Evolutionary conservation across 2,329 filamentous ascomycete genomes (phyloP).

Genomic region (Cladosporium cucumerinum): DNA sequence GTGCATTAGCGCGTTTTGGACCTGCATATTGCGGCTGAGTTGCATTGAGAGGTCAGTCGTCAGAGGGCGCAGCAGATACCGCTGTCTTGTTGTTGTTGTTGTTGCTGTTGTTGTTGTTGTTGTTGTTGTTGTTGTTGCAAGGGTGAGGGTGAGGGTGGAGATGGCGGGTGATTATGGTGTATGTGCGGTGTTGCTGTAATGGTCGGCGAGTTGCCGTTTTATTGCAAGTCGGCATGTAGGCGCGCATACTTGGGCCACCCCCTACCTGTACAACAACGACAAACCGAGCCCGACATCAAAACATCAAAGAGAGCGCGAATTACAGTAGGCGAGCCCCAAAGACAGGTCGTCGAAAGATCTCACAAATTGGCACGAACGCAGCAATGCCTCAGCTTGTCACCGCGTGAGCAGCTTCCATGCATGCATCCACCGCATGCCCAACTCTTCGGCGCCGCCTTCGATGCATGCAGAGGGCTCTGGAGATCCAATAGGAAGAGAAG

Average conservation of each 20-base stretch:
- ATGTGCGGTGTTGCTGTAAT: not conserved
- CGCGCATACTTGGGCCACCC: not conserved
- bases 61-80: not conserved
- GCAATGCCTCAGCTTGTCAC: not conserved
- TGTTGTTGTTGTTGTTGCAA: too few relatives aligned
- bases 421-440: not conserved
- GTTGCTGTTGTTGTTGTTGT: too few relatives aligned
- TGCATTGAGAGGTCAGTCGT: not conserved
- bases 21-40: conserved; percentile 2
- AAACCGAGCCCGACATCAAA: not conserved
- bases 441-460: not conserved
- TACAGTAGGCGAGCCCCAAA: not conserved
- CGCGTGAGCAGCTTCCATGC: not conserved
- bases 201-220: not conserved
- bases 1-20: conserved; percentile 6
- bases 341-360: not conserved
- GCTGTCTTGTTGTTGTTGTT: not conserved
- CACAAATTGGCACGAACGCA: not conserved
- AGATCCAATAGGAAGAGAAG: not conserved
- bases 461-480: not conserved
- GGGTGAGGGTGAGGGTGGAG: not conserved
- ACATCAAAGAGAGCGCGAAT: not conserved
- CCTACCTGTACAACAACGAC: not conserved
- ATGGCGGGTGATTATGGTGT: not conserved
- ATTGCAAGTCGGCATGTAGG: not conserved